These are phyloP conservation scores for Graphiopsis chlorocephala DNA, from an alignment of 2,329 filamentous ascomycete genomes.

Conservation along the genomic window DNA sequence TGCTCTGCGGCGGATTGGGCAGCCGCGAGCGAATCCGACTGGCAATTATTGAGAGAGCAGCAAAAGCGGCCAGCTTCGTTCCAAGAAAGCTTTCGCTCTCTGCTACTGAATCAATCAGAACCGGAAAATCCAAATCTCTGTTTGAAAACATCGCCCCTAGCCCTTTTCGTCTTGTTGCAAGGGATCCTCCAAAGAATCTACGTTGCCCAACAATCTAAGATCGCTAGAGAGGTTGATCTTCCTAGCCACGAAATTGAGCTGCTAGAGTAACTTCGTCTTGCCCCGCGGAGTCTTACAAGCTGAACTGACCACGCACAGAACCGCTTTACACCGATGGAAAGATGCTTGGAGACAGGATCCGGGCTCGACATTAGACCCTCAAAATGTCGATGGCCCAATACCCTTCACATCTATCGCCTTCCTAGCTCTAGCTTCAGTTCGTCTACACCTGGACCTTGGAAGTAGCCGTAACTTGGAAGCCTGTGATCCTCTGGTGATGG, in stretches of 20 bases:
- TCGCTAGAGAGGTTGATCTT: neutral
- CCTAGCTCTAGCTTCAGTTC: conserved; percentile 47
- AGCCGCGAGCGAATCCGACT: neutral
- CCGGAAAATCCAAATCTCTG: neutral
- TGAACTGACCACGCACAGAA: neutral
- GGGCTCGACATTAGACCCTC: conserved; percentile 37
- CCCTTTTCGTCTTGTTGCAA: neutral
- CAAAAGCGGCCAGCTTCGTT: neutral
- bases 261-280: neutral
- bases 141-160: neutral
- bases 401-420: conserved; percentile 47
- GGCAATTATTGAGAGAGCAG: neutral
- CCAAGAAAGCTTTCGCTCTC: neutral
- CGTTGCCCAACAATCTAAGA: neutral
- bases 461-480: conserved; percentile 45
- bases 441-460: conserved; percentile 47
- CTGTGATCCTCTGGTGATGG: conserved; percentile 42
- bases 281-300: neutral
- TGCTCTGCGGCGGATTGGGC: neutral
- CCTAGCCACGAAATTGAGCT: neutral
- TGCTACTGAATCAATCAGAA: neutral
- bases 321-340: conserved; percentile 35
- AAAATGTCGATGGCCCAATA: conserved; percentile 37
- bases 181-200: neutral
- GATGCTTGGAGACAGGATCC: conserved; percentile 36